Base-by-base conservation (phyloP, 106 monocot species). In the Triglochin maritima region DNA sequence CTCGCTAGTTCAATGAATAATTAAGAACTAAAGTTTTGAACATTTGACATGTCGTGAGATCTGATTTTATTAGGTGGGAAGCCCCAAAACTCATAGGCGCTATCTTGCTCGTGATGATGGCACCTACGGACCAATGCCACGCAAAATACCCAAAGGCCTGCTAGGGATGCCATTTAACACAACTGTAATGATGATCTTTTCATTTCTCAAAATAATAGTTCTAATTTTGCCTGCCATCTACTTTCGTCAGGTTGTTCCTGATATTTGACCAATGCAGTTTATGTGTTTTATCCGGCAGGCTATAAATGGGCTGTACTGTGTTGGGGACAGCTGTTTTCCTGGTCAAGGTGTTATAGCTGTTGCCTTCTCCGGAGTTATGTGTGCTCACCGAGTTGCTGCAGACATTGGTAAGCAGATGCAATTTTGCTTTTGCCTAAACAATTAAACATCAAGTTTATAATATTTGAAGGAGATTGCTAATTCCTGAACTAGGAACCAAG, bases 261-360 rank as follows among this genome's bases (percentile, higher is more conserved):
- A 49, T 9, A 52, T 63, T 4, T 62, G 59, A 61, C 48, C 1
- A 47, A 48, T 44, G 44, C 48, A 49, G 14, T 64, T 47, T 47
- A 4, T 13, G 44, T 64, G 9, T 64, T 64, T 8, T 2, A 44
- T 50, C 42, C 29, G 77, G 56, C 82, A 96, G 96, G 85, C 79
- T 72, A 84, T 96, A 65, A 76, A 84, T 77, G 91, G 88, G 50
- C 83, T 96, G 15, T 96, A 91, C 66, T 96, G 96, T 75, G 91
- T 91, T 73, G 96, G 96, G 8, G 96, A 96, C 69, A 91, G 95
- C 71, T 96, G 88, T 74, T 96, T 96, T 70, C 96, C 96, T 66
- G 96, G 96, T 52, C 96, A 96, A 80, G 91, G 96, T 57, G 96
- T 96, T 71, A 91, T 96, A 67, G 96, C 96, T 70, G 96, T 96